Conservation (phyloP, 2,329 filamentous ascomycete species). For the Diaporthe velutina region DNA sequence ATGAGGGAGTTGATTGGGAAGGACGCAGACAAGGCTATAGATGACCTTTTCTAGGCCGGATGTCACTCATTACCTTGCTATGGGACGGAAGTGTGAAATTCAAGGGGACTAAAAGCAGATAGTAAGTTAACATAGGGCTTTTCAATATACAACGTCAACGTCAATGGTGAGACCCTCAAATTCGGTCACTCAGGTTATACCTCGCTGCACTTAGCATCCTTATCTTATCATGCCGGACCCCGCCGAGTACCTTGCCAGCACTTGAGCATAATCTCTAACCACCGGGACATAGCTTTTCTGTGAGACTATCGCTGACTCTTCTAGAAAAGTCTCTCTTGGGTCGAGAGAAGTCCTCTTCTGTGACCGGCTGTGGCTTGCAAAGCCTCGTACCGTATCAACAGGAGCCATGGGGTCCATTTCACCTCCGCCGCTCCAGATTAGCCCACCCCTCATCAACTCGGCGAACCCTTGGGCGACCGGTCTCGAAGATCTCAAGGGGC, state of each 20-base stretch:
- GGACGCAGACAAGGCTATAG: conserved; percentile 92
- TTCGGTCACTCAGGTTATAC: not conserved
- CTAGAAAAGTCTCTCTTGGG: not conserved
- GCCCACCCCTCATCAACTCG: conserved; percentile 79
- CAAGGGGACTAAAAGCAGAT: not conserved
- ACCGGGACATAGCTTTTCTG: not conserved
- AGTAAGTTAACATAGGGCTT: not conserved
- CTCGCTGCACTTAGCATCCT: not conserved
- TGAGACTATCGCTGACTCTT: not conserved
- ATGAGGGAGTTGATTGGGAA: conserved; percentile 95
- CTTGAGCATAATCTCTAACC: not conserved
- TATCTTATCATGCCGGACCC: conserved; percentile 39
- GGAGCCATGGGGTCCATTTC: conserved; percentile 17
- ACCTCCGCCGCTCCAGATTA: conserved; percentile 65
- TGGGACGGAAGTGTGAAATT: not conserved
- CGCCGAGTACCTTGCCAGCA: conserved; percentile 1
- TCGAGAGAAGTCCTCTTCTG: not conserved
- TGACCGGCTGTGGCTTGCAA: not conserved
- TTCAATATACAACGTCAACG: not conserved
- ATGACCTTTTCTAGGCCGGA: conserved; percentile 77
- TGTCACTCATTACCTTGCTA: not conserved
- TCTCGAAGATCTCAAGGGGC: conserved; percentile 68
- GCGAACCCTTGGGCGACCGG: conserved; percentile 82
- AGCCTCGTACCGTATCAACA: not conserved
- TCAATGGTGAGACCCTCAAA: conserved; percentile 19